Evolutionary conservation across 140 eudicot genomes (phyloP).

Genomic region (Oenanthe javanica): DNA sequence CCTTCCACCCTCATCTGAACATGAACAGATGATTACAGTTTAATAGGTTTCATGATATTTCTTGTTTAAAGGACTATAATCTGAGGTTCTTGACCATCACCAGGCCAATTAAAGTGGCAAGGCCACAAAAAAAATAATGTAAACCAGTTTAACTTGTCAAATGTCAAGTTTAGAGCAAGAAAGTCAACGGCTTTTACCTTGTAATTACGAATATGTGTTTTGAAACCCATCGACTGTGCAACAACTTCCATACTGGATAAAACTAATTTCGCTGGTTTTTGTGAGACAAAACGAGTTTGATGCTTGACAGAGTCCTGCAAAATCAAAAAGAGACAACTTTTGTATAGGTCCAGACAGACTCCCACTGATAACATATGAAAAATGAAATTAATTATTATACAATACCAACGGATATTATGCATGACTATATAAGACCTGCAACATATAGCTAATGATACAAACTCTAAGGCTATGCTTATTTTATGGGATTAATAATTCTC

Average conservation of each 20-base stretch:
- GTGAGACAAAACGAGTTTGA: conserved; percentile 85
- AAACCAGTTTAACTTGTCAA: neutral
- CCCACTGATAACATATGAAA: conserved; percentile 2
- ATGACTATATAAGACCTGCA: neutral
- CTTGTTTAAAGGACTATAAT: neutral
- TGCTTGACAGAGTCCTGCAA: conserved; percentile 73
- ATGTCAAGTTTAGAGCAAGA: conserved; percentile 3
- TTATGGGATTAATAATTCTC: neutral
- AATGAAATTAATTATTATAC: neutral
- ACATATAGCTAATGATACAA: neutral
- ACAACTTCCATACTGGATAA: conserved; percentile 95
- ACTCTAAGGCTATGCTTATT: neutral
- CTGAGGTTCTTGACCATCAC: neutral
- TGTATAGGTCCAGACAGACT: neutral
- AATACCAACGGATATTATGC: neutral
- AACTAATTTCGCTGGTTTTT: conserved; percentile 84
- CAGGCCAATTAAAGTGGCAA: neutral
- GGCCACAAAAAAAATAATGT: neutral
- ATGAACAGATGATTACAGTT: neutral
- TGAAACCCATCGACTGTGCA: conserved; percentile 96
- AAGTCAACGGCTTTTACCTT: conserved; percentile 41
- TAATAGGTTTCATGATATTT: neutral
- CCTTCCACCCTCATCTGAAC: conserved; percentile 98
- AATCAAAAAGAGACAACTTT: conserved; percentile 11
- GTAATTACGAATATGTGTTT: conserved; percentile 86